A percentile compares a stretch with the other conserved stretches of the same genome.
Conservation (phyloP, 2,329 filamentous ascomycete genomes). For the Rosellinia necatrix region DNA sequence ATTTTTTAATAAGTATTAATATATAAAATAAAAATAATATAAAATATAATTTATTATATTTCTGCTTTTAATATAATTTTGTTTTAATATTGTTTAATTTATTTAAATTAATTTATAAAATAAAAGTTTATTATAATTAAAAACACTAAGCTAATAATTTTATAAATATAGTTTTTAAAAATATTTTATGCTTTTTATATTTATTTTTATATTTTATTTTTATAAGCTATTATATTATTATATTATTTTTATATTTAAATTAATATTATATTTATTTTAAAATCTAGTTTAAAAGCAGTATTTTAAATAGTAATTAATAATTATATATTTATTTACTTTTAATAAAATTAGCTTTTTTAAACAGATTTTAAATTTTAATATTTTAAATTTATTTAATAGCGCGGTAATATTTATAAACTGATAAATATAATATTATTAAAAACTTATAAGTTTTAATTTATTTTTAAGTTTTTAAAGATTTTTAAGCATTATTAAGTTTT, state of each 20-base stretch:
- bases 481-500: neutral
- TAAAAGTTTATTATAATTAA: neutral
- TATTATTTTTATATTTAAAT: neutral
- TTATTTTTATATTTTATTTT: neutral
- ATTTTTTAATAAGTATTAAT: neutral
- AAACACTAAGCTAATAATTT: neutral
- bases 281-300: neutral
- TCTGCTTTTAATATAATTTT: neutral
- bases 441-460: neutral
- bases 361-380: neutral
- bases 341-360: constrained; percentile 2
- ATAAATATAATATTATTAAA: neutral
- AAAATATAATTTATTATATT: neutral
- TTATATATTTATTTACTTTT: neutral
- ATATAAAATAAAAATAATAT: neutral
- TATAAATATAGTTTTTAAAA: neutral
- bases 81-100: neutral
- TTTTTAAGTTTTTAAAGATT: neutral
- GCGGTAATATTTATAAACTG: neutral
- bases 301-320: neutral
- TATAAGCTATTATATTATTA: neutral
- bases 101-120: neutral
- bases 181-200: neutral
- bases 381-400: neutral
- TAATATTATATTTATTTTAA: neutral